Evolutionary conservation across 305 asterid species (phyloP).

Genomic region (Fraxinus platypoda): DNA sequence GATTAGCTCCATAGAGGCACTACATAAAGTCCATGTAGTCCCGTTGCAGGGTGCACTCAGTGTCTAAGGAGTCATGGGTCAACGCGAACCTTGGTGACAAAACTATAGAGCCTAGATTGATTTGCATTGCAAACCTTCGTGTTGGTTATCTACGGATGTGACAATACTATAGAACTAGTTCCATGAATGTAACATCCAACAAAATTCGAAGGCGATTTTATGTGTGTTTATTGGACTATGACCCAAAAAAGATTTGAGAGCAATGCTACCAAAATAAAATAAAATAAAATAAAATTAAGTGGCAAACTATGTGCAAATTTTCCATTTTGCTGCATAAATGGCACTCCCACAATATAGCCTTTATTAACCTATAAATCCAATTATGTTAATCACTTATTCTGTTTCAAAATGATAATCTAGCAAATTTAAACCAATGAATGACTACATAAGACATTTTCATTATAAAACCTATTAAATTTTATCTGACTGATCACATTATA

Average conservation of each 20-base stretch:
- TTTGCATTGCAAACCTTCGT: not conserved
- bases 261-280: not conserved
- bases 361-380: not conserved
- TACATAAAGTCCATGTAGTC: not conserved
- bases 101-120: not conserved
- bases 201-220: not conserved
- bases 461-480: not conserved
- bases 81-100: not conserved
- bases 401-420: not conserved
- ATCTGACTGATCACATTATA: not conserved
- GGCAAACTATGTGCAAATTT: not conserved
- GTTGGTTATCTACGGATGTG: not conserved
- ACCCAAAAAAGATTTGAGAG: not conserved
- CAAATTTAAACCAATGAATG: not conserved
- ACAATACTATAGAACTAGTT: not conserved
- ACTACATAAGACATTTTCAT: not conserved
- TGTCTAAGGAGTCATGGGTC: not conserved
- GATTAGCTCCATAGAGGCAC: not conserved
- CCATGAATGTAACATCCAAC: not conserved
- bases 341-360: not conserved
- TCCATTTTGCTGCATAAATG: not conserved
- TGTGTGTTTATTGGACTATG: not conserved
- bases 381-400: not conserved
- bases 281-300: not conserved
- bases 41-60: not conserved